Evolutionary conservation across 805 yeast genomes (phyloP).

Genomic region (Teunomyces gatunensis): DNA sequence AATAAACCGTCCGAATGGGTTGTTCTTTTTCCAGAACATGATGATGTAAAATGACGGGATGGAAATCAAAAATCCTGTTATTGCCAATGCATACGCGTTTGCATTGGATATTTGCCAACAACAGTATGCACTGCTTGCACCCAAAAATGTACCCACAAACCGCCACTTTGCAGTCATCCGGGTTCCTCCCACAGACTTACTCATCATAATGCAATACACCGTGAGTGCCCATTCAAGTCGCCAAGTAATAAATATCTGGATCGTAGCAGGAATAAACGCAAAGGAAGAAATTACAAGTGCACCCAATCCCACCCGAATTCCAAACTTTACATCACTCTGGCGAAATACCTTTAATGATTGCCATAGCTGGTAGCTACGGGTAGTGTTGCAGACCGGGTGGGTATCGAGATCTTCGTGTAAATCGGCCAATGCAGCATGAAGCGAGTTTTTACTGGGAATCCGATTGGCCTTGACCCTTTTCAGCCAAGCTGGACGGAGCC

Average conservation of each 20-base stretch:
- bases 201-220: conserved; percentile 82
- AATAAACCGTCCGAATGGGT: conserved; percentile 68
- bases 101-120: conserved; percentile 62
- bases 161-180: conserved; percentile 74
- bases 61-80: conserved; percentile 46
- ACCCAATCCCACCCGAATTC: conserved; percentile 76
- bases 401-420: conserved; percentile 18
- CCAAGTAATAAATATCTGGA: conserved; percentile 58
- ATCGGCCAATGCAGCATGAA: conserved; percentile 32
- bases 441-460: conserved; percentile 1
- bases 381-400: conserved; percentile 16
- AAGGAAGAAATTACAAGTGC: conserved; percentile 63
- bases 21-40: conserved; percentile 60
- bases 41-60: conserved; percentile 57
- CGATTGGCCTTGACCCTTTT: background rate
- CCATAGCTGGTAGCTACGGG: conserved; percentile 41
- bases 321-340: conserved; percentile 71
- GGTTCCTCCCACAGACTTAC: conserved; percentile 81
- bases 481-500: conserved; percentile 33
- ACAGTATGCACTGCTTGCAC: conserved; percentile 59
- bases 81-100: conserved; percentile 49
- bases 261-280: conserved; percentile 61
- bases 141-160: conserved; percentile 70
- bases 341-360: conserved; percentile 48
- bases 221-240: conserved; percentile 83